Evolutionary conservation across 495 filamentous ascomycete genomes (phyloP).

Genomic region (Lichina pygmaea): DNA sequence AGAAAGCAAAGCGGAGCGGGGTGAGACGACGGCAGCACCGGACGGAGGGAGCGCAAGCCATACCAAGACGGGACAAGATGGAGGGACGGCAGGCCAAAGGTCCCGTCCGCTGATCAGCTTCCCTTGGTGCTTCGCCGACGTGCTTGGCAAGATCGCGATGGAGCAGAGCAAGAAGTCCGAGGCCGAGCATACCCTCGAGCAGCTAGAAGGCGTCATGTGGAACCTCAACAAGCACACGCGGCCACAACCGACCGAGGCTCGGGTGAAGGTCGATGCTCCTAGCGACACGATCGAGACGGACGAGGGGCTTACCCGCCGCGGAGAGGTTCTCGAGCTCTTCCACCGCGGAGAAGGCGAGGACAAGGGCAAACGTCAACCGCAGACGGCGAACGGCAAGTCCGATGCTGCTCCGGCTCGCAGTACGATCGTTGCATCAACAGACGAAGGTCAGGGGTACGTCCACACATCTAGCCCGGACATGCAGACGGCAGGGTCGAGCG

Average conservation of each 20-base stretch:
- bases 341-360: not conserved
- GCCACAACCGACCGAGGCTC: not conserved
- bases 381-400: too few species aligned
- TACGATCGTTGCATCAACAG: too few species aligned
- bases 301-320: slow-evolving; percentile 4
- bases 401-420: too few species aligned
- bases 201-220: too few species aligned
- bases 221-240: not conserved
- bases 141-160: slow-evolving; percentile 48
- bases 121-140: slow-evolving; percentile 61
- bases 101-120: slow-evolving; percentile 70
- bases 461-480: too few species aligned
- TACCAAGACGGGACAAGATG: too few species aligned
- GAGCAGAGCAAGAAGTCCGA: not conserved
- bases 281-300: slow-evolving; percentile 4
- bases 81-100: slow-evolving; percentile 6
- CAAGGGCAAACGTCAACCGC: too few species aligned
- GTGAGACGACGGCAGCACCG: slow-evolving; percentile 9
- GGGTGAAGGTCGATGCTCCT: not conserved
- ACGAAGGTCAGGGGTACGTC: too few species aligned
- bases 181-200: not conserved
- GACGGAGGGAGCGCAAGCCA: too few species aligned
- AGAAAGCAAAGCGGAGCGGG: slow-evolving; percentile 5
- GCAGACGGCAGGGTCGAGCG: too few species aligned
- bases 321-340: slow-evolving; percentile 4